Evolutionary conservation across 805 yeast genomes (phyloP).

Genomic region (Lipomyces japonicus): DNA sequence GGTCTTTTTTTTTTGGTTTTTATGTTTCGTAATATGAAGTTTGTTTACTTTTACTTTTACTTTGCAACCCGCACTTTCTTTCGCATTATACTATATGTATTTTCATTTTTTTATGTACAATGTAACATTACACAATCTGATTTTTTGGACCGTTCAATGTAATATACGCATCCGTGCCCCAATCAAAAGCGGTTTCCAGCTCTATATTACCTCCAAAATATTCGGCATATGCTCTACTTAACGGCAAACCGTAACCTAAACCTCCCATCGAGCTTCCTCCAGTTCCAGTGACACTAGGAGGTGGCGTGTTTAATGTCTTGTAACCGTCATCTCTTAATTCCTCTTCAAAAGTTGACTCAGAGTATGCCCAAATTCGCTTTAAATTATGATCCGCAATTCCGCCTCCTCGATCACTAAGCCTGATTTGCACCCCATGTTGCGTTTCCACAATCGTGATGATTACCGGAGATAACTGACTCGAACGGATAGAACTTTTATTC

Average conservation of each 20-base stretch:
- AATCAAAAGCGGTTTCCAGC: slow-evolving; percentile 66
- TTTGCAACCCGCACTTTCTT: no score
- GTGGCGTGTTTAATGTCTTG: slow-evolving; percentile 61
- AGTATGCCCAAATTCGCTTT: slow-evolving; percentile 72
- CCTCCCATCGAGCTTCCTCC: slow-evolving; percentile 78
- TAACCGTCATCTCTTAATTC: slow-evolving; percentile 51
- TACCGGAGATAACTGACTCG: slow-evolving; percentile 42
- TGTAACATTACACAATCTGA: not conserved
- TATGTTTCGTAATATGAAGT: no score
- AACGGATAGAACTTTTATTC: slow-evolving; percentile 30
- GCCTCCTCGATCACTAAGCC: slow-evolving; percentile 83
- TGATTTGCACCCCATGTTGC: slow-evolving; percentile 55
- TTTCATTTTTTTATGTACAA: not conserved
- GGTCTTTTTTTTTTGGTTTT: no score
- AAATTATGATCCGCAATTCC: slow-evolving; percentile 73
- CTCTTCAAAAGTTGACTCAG: slow-evolving; percentile 72
- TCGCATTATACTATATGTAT: no score
- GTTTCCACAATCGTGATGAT: slow-evolving; percentile 44
- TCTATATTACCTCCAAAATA: slow-evolving; percentile 68
- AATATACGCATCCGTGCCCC: slow-evolving; percentile 47
- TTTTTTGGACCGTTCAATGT: slow-evolving; percentile 16
- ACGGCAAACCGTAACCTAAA: slow-evolving; percentile 92
- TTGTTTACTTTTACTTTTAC: no score
- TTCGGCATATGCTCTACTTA: slow-evolving; percentile 69
- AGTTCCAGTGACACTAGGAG: slow-evolving; percentile 46